Base-by-base conservation (phyloP, 768 basidiomycete genomes). In the Trichaptum fuscoviolaceum region DNA sequence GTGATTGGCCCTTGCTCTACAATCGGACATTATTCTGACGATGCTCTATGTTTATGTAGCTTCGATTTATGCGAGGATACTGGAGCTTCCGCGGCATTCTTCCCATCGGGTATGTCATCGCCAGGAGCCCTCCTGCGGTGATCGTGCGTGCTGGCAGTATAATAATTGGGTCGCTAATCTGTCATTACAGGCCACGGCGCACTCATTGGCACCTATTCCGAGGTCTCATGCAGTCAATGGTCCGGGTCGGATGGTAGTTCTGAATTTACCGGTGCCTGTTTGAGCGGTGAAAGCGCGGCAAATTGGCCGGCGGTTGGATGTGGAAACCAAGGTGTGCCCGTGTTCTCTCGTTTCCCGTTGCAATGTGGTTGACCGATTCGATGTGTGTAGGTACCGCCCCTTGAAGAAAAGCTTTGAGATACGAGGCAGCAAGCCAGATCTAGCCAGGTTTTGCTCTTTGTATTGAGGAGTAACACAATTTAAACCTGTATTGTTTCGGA, bases 31-130 rank as follows among this genome's bases (percentile, higher is more conserved):
- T 60, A 23, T 61, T 30, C 12, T 36, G 10, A 23, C 20, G n/a
- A 34, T 30, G 34, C 62, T 7, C 67, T 36, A 61, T 34, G 62
- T n/a, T 62, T 35, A 27, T 12, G 1, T 62, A 87, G 86, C 73
- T 88, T 87, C 71, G 86, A 87, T 72, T 80, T 88, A 58, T 88
- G 86, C 71, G 75, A 82, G 63, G 87, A 87, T 67, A 85, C 84
- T 12, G 85, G 86, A 58, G 84, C 82, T 12, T 66, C 82, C 18
- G 67, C 52, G 1, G 78, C 78, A 8, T 87, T 87, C 78, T 88
- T 87, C 82, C 85, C 85, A 0, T 79, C 78, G 0, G 84, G 73
- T 73, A 57, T 10, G 71, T 64, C 27, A 26, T 30, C 30, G 6
- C 59, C 17, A 0, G 23, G 2, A 52, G 15, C 59, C 20, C 6